A percentile compares a stretch with the other conserved stretches of the same genome.
phyloP scores from a whole-genome alignment of 2,329 filamentous ascomycete genomes.

The Cordyceps fumosorosea region DNA sequence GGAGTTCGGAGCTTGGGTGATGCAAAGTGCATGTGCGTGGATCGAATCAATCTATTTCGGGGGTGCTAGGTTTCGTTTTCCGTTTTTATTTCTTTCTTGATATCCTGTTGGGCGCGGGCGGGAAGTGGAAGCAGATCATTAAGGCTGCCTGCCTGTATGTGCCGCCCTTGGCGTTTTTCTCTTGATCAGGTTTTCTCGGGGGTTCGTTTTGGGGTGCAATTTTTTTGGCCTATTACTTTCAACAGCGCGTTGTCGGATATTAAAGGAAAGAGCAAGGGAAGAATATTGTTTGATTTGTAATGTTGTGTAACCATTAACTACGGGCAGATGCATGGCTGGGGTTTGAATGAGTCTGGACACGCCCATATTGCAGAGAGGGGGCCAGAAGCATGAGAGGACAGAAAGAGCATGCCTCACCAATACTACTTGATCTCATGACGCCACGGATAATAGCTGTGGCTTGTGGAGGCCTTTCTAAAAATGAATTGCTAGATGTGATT shows the following conservation, averaged over 20 bases:
- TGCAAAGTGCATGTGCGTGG: slow-evolving; percentile 6
- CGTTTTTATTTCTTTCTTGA: not conserved
- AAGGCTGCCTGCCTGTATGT: not conserved
- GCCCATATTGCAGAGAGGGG: not conserved
- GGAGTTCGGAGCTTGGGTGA: slow-evolving; percentile 12
- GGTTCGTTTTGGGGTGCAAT: not conserved
- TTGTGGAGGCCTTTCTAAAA: too few relatives aligned
- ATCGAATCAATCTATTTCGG: not conserved
- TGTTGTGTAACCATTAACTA: slow-evolving; percentile 3
- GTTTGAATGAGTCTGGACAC: not conserved
- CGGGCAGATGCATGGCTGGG: not conserved
- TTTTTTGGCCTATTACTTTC: not conserved
- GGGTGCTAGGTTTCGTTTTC: not conserved
- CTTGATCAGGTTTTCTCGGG: not conserved
- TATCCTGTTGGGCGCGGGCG: not conserved
- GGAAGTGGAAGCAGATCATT: not conserved
- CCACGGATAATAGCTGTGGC: too few relatives aligned
- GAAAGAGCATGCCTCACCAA: not conserved
- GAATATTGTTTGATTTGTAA: not conserved
- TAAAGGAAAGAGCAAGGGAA: not conserved
- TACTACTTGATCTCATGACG: not conserved
- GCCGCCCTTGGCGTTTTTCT: not conserved
- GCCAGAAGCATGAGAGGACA: not conserved
- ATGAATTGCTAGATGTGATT: too few relatives aligned
- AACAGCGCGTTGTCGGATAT: not conserved